phyloP scores from a whole-genome alignment of 1,284 basidiomycete genomes.

The Trichosporon inkin region DNA sequence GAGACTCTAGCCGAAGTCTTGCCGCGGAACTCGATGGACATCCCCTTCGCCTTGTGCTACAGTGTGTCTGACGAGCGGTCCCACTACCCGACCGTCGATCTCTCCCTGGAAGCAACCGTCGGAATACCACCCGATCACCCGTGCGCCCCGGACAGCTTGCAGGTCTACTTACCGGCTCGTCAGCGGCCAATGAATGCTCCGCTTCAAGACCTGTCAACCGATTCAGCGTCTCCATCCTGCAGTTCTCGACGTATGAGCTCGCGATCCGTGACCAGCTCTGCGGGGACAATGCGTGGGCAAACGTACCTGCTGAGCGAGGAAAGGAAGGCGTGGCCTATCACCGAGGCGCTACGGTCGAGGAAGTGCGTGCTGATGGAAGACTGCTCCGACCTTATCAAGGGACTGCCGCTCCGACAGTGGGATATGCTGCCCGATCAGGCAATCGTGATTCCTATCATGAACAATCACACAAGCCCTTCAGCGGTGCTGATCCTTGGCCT shows the following conservation, averaged over 20 bases:
- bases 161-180: neutral
- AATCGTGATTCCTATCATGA: conserved; percentile 40
- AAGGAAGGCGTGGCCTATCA: conserved; percentile 26
- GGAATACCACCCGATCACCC: conserved; percentile 25
- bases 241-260: conserved; percentile 3
- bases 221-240: neutral
- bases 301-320: neutral
- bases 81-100: conserved; percentile 3
- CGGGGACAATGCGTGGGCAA: neutral
- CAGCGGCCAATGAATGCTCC: neutral
- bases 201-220: neutral
- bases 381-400: conserved; percentile 26
- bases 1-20: conserved; percentile 19
- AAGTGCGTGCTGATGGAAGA: conserved; percentile 35
- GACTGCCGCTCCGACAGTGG: conserved; percentile 38
- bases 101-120: conserved; percentile 20
- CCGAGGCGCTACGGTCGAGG: conserved; percentile 26
- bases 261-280: neutral
- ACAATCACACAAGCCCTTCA: conserved; percentile 24
- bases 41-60: conserved; percentile 30
- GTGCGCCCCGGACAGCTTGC: conserved; percentile 13
- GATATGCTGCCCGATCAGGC: conserved; percentile 36
- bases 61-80: conserved; percentile 14
- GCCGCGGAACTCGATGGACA: conserved; percentile 23
- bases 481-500: conserved; percentile 43